Conservation (phyloP, 129 eudicot species). For the Mikania micrantha region DNA sequence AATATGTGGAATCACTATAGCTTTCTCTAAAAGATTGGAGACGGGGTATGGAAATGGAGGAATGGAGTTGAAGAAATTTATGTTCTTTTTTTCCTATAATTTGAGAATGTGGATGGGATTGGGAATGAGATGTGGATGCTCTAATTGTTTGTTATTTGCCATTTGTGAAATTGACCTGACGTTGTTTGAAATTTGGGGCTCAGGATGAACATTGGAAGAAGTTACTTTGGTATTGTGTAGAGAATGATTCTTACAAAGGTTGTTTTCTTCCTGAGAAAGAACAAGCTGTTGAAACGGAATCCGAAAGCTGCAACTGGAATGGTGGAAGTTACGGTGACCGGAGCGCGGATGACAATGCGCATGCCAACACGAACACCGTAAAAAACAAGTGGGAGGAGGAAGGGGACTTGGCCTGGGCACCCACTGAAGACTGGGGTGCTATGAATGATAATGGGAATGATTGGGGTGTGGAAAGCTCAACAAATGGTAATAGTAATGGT, state of each 20-base stretch:
- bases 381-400: constrained; percentile 3
- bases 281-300: constrained; percentile 11
- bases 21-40: no score
- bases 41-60: no score
- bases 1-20: no score
- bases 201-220: constrained; percentile 75
- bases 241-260: constrained; percentile 52
- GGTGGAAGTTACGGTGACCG: background rate
- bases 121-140: no score
- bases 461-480: background rate
- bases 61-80: no score
- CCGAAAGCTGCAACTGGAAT: constrained; percentile 6
- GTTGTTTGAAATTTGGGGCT: no score
- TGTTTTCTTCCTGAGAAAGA: constrained; percentile 55
- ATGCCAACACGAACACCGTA: no score
- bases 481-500: background rate
- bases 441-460: background rate
- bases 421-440: background rate
- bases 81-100: no score
- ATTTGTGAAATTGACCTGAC: no score
- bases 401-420: background rate
- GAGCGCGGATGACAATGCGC: no score
- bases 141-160: no score
- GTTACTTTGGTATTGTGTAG: constrained; percentile 67
- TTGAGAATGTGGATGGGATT: no score